Percentiles rank a stretch among this genome's conserved stretches.
Evolutionary conservation across 2,329 filamentous ascomycete genomes (phyloP).

Genomic region (Aspergillus neoniger): DNA sequence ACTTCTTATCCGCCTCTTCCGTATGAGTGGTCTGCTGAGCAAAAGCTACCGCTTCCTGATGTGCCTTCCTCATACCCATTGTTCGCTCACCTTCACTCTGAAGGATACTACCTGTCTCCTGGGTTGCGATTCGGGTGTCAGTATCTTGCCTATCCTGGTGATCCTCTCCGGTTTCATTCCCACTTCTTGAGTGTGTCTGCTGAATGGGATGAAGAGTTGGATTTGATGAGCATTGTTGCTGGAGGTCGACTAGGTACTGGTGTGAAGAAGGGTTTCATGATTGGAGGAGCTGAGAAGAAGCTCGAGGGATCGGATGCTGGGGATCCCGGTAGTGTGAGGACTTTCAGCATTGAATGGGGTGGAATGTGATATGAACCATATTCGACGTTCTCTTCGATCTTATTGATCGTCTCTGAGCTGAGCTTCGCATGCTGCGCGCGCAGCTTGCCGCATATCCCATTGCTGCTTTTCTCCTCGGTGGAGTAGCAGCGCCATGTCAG

Average conservation of each 20-base stretch:
- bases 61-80: constrained; percentile 66
- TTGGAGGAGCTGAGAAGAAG: constrained; percentile 66
- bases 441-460: background rate
- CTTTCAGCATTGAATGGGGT: constrained; percentile 91
- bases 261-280: constrained; percentile 91
- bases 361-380: constrained; percentile 64
- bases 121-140: constrained; percentile 92
- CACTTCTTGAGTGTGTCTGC: constrained; percentile 87
- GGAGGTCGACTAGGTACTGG: constrained; percentile 87
- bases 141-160: constrained; percentile 93
- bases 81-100: constrained; percentile 75
- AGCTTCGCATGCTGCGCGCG: background rate
- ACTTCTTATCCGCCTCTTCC: constrained; percentile 52
- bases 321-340: constrained; percentile 52
- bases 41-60: constrained; percentile 33
- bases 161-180: constrained; percentile 90
- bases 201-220: constrained; percentile 84
- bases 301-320: constrained; percentile 40
- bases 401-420: background rate
- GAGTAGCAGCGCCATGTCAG: background rate
- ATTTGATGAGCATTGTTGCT: constrained; percentile 79
- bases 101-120: constrained; percentile 84
- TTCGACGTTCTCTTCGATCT: background rate
- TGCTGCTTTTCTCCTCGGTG: background rate
- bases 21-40: constrained; percentile 28